A percentile compares a stretch with the other conserved stretches of the same genome.
Conservation (phyloP, 148 eudicot genomes). For the Camellia sinensis region DNA sequence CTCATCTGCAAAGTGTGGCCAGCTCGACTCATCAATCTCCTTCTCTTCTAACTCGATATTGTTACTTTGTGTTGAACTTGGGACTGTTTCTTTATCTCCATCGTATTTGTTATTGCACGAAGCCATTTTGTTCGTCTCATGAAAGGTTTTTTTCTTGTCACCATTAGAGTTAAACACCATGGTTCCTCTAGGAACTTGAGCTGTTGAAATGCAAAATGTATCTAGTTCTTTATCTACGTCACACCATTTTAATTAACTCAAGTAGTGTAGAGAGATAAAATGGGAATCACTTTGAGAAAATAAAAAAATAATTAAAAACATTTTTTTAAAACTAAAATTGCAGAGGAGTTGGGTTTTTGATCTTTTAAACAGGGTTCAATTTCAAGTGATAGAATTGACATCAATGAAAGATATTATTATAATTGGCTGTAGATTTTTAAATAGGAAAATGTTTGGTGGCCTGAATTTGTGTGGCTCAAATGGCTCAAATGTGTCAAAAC, state of each 20-base stretch:
- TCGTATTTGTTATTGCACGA: not conserved
- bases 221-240: not conserved
- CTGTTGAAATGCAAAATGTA: slow-evolving; percentile 1
- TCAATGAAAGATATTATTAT: too few species aligned
- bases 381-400: too few species aligned
- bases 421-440: too few species aligned
- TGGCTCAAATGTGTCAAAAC: too few species aligned
- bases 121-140: not conserved
- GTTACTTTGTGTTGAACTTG: not conserved
- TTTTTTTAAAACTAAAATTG: not conserved
- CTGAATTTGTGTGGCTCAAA: too few species aligned
- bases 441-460: too few species aligned
- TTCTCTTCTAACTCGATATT: too few species aligned
- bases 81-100: slow-evolving; percentile 1
- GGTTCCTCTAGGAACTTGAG: slow-evolving; percentile 3
- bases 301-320: too few species aligned
- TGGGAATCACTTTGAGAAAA: not conserved
- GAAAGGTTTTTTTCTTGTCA: not conserved
- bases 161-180: not conserved
- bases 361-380: too few species aligned
- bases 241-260: not conserved
- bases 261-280: not conserved
- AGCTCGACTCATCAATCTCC: slow-evolving; percentile 24
- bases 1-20: slow-evolving; percentile 59
- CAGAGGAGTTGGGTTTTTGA: not conserved